These are phyloP conservation scores for Alternaria sp. DNA, from an alignment of 2,329 filamentous ascomycete genomes.

Conservation along the genomic window DNA sequence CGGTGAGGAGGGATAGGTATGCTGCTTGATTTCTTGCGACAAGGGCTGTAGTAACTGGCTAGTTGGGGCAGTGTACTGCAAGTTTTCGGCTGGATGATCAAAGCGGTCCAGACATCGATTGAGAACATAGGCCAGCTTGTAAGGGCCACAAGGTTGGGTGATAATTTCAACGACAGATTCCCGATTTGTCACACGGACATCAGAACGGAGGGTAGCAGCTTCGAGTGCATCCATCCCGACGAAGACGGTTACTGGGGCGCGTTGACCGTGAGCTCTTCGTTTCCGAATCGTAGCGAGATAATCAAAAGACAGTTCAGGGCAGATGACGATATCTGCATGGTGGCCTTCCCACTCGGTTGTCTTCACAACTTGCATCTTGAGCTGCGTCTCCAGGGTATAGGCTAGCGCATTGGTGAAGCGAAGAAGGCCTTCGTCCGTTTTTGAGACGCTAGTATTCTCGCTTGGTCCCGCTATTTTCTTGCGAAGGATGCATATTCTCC, in stretches of 20 bases:
- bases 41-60: background rate
- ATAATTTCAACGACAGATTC: constrained; percentile 47
- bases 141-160: constrained; percentile 48
- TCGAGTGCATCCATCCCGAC: constrained; percentile 46
- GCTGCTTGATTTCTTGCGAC: background rate
- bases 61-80: background rate
- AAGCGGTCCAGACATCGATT: constrained; percentile 42
- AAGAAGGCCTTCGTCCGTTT: constrained; percentile 23
- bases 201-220: constrained; percentile 44
- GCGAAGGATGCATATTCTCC: constrained; percentile 40
- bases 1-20: background rate
- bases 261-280: constrained; percentile 6
- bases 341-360: constrained; percentile 35
- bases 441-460: constrained; percentile 8
- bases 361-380: constrained; percentile 41
- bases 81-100: constrained; percentile 32
- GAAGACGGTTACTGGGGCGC: constrained; percentile 41
- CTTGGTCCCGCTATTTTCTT: background rate
- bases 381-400: constrained; percentile 30
- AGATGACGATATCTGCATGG: constrained; percentile 43
- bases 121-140: constrained; percentile 43
- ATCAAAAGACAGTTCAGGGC: constrained; percentile 44
- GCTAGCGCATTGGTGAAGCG: constrained; percentile 35
- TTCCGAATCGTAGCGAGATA: constrained; percentile 40
- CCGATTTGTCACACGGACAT: constrained; percentile 39